Percentiles rank a stretch among this genome's conserved stretches.
Evolutionary conservation across 1,284 basidiomycete genomes (phyloP).

Genomic region (Tilletia caries): DNA sequence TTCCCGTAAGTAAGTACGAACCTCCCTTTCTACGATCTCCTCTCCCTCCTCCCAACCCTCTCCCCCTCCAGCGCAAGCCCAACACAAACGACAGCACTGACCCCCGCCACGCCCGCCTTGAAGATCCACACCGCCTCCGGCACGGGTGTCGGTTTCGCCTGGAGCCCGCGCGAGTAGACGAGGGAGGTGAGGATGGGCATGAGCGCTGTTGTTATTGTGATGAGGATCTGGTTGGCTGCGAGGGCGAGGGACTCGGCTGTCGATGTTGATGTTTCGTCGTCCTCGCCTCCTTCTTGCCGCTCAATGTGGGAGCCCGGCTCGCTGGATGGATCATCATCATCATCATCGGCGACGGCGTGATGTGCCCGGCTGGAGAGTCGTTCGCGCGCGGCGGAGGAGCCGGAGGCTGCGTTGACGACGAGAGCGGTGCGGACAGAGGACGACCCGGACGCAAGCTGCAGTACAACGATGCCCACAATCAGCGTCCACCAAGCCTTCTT

Average conservation of each 20-base stretch:
- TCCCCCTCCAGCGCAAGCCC: neutral
- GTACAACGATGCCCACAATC: slow-evolving; percentile 29
- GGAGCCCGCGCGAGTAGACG: slow-evolving; percentile 36
- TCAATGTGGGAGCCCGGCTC: neutral
- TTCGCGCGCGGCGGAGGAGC: neutral
- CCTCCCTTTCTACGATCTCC: too few relatives aligned
- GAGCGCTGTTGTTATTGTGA: slow-evolving; percentile 36
- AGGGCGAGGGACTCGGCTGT: slow-evolving; percentile 34
- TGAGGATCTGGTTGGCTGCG: slow-evolving; percentile 41
- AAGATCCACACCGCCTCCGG: slow-evolving; percentile 42
- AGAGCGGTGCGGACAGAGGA: slow-evolving; percentile 38
- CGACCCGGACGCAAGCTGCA: slow-evolving; percentile 37
- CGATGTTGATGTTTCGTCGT: neutral
- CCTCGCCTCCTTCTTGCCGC: slow-evolving; percentile 19
- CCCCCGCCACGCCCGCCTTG: slow-evolving; percentile 22
- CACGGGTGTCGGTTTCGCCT: neutral
- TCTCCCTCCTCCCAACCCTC: neutral
- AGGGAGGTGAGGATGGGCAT: slow-evolving; percentile 36
- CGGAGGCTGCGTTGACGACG: slow-evolving; percentile 36
- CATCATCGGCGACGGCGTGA: too few relatives aligned
- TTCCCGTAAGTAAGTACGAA: too few relatives aligned
- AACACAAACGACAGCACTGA: neutral
- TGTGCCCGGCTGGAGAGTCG: neutral
- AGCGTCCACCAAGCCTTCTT: slow-evolving; percentile 30
- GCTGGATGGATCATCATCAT: neutral